Conservation (phyloP, 768 basidiomycete species). For the Panaeolus papilionaceus region DNA sequence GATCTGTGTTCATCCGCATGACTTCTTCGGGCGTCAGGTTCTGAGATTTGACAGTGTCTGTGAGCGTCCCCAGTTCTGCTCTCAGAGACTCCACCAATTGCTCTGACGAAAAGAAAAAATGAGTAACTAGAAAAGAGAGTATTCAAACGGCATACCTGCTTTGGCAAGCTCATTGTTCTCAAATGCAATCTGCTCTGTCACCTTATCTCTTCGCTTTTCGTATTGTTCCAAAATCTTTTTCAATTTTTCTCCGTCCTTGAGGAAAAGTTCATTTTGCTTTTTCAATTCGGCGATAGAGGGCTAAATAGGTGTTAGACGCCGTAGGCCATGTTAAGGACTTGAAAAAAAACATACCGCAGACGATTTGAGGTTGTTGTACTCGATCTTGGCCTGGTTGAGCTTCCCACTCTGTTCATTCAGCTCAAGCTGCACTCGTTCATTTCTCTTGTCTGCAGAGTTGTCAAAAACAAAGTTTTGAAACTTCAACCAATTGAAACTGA, state of each 20-base stretch:
- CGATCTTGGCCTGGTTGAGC: constrained; percentile 53
- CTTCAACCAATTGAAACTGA: constrained; percentile 36
- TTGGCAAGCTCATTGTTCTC: constrained; percentile 69
- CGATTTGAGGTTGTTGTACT: constrained; percentile 63
- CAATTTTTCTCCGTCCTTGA: constrained; percentile 80
- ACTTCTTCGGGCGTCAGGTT: constrained; percentile 94
- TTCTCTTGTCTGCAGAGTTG: constrained; percentile 62
- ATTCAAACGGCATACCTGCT: constrained; percentile 48
- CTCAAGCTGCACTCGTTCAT: constrained; percentile 68
- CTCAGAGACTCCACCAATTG: constrained; percentile 67
- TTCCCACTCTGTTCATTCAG: constrained; percentile 61
- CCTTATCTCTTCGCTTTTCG: constrained; percentile 70
- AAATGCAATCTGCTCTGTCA: constrained; percentile 68
- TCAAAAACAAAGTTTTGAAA: constrained; percentile 13
- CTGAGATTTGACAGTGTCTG: constrained; percentile 78
- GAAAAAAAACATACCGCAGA: constrained; percentile 53
- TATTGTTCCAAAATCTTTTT: constrained; percentile 75
- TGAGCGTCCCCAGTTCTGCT: constrained; percentile 66
- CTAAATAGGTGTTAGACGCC: constrained; percentile 36
- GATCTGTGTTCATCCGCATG: constrained; percentile 87
- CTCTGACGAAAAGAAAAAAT: constrained; percentile 43
- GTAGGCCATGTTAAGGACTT: constrained; percentile 14
- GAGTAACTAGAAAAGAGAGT: background rate
- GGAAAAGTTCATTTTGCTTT: constrained; percentile 66
- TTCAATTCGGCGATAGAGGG: constrained; percentile 69